Conservation (phyloP, 345 rosid genomes). For the Boechera retrofracta region DNA sequence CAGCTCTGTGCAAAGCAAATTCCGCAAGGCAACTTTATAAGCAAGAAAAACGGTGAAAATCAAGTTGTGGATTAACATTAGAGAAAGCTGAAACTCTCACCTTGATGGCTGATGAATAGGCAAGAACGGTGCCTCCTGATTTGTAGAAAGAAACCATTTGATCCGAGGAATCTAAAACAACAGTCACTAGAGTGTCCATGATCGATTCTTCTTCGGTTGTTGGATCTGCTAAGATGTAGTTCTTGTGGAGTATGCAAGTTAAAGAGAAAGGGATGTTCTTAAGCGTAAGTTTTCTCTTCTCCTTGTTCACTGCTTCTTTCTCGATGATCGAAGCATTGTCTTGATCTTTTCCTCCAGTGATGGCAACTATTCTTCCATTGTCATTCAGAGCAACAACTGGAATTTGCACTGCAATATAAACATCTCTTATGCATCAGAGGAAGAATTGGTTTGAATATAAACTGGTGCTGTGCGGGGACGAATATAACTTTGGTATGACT, state of each 20-base stretch:
- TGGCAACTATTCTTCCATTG: constrained; percentile 71
- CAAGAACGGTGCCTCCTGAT: constrained; percentile 85
- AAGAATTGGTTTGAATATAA: constrained; percentile 7
- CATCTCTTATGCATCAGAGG: constrained; percentile 8
- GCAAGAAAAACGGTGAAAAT: neutral
- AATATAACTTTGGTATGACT: constrained; percentile 5
- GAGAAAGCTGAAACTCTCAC: constrained; percentile 49
- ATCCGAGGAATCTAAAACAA: constrained; percentile 72
- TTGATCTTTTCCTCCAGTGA: constrained; percentile 50
- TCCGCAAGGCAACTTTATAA: neutral
- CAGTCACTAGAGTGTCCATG: constrained; percentile 77
- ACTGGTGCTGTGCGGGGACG: neutral
- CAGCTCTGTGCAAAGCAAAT: constrained; percentile 32
- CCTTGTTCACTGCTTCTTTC: constrained; percentile 70
- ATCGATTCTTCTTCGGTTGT: constrained; percentile 86
- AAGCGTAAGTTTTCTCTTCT: constrained; percentile 72
- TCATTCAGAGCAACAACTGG: constrained; percentile 81
- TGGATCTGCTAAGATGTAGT: constrained; percentile 84
- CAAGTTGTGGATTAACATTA: neutral
- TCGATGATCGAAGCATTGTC: constrained; percentile 48
- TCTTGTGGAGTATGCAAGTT: constrained; percentile 79
- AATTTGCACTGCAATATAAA: constrained; percentile 68
- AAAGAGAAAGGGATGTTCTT: constrained; percentile 72
- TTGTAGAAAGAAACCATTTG: constrained; percentile 79
- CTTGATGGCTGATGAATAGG: constrained; percentile 63